Percentiles rank a stretch among this genome's conserved stretches.
phyloP scores from a whole-genome alignment of 139 green algal species.

The Tetraselmis striata region DNA sequence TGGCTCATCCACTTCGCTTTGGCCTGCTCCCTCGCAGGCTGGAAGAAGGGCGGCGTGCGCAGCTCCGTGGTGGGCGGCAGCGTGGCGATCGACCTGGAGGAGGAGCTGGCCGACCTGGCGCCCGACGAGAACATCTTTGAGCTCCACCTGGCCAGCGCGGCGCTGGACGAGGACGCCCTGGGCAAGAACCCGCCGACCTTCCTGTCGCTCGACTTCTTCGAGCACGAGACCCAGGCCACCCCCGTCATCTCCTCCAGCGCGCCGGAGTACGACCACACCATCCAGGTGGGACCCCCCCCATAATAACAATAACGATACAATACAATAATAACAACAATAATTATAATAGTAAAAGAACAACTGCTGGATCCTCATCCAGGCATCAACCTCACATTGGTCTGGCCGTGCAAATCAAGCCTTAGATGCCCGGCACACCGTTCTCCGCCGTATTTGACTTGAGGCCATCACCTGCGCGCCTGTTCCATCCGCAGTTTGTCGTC shows the following conservation, averaged over 20 bases:
- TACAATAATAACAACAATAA: too few relatives aligned
- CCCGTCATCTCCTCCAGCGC: constrained; percentile 6
- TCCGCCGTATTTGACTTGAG: too few relatives aligned
- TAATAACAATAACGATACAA: too few relatives aligned
- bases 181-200: constrained; percentile 40
- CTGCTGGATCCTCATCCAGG: too few relatives aligned
- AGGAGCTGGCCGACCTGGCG: constrained; percentile 37
- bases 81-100: constrained; percentile 13
- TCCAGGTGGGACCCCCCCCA: background rate
- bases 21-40: too few relatives aligned
- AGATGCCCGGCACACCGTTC: too few relatives aligned
- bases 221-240: constrained; percentile 46
- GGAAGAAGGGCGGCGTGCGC: constrained; percentile 16
- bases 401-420: too few relatives aligned
- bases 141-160: constrained; percentile 31
- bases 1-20: too few relatives aligned
- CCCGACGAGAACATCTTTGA: constrained; percentile 42
- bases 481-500: constrained; percentile 46
- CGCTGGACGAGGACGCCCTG: constrained; percentile 28
- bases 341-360: too few relatives aligned
- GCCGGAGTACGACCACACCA: constrained; percentile 23
- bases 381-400: too few relatives aligned
- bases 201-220: constrained; percentile 48
- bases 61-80: constrained; percentile 11
- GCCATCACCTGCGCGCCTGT: too few relatives aligned